Percentiles rank a stretch among this genome's conserved stretches.
phyloP scores from a whole-genome alignment of 2,329 filamentous ascomycete species.

The Fusarium illudens region DNA sequence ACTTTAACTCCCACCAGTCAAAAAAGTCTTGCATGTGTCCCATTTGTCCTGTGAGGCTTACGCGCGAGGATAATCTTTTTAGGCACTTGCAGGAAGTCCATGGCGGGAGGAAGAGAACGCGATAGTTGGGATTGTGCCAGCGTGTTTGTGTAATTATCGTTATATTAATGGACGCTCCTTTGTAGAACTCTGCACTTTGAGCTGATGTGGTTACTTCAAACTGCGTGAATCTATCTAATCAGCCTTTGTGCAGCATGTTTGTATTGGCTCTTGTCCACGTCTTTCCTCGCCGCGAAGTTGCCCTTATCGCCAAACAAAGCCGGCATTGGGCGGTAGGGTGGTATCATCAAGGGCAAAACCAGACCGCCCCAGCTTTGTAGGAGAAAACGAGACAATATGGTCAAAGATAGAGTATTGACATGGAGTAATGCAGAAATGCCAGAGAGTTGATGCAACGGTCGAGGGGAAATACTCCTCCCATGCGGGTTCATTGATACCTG shows the following conservation, averaged over 20 bases:
- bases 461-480: not conserved
- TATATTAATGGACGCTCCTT: not conserved
- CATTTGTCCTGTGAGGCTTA: constrained; percentile 9
- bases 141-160: not conserved
- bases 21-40: constrained; percentile 6
- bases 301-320: not conserved
- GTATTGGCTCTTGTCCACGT: not conserved
- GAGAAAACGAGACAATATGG: not conserved
- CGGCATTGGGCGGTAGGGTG: not conserved
- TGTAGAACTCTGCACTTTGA: not conserved
- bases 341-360: not conserved
- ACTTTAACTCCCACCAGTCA: constrained; percentile 16
- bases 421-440: not conserved
- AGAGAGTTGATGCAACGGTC: not conserved
- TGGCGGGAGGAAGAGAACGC: constrained; percentile 2
- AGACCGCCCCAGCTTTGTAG: not conserved
- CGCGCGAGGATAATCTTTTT: constrained; percentile 10
- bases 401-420: not conserved
- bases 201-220: not conserved
- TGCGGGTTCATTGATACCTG: not conserved
- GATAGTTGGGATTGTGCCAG: not conserved
- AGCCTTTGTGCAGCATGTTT: not conserved
- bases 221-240: not conserved
- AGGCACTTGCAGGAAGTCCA: constrained; percentile 21
- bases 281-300: not conserved